Base-by-base conservation (phyloP, 148 eudicot genomes). In the Vaccinium vitisidaea region DNA sequence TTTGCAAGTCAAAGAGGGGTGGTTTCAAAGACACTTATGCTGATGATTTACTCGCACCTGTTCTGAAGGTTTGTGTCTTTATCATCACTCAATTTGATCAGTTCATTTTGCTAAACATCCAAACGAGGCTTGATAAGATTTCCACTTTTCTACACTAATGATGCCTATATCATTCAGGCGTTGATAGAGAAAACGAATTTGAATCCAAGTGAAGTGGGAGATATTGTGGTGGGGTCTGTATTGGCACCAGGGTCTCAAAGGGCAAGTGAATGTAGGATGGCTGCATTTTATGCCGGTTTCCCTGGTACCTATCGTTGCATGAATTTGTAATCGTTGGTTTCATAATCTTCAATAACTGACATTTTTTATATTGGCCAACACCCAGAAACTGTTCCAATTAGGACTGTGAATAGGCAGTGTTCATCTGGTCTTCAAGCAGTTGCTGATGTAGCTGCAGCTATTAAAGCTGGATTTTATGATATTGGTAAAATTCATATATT, bases 381-480 rank as follows among this genome's bases (percentile, higher is more conserved):
- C 67, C 75, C 92, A 97, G 98, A 97, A 75, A 95, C 93, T 80
- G 99, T 97, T 78, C 93, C 99, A 11, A 86, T 97, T 77, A 94
- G 98, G 84, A 97, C 98, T 75, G 99, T 97, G 82, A 97, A 97
- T 82, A 94, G 98, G 88, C 99, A 97, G 84, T 97, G 99, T 83
- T 94, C 98, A 81, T 97, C 99, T 13, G 98, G 99, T 39, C 98
- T 97, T 85, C 99, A 97, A 87, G 99, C 98, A 79, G 98, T 97
- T 85, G 99, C 99, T 83, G 98, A 97, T 93, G 99, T 95, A 58
- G 99, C 98, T 86, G 97, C 98, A 81, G 98, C 98, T 84, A 97
- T 97, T 80, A 97, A 92, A 89, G 98, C 99, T 87, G 99, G 99
- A 83, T 95, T 95, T 85, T 95, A 95, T 90, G 99, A 97, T 82